Evolutionary conservation across 192 early-diverging fungal species (phyloP), one percentile per base, ranked within the genome.

Genomic region (Dissophora globulifera): DNA sequence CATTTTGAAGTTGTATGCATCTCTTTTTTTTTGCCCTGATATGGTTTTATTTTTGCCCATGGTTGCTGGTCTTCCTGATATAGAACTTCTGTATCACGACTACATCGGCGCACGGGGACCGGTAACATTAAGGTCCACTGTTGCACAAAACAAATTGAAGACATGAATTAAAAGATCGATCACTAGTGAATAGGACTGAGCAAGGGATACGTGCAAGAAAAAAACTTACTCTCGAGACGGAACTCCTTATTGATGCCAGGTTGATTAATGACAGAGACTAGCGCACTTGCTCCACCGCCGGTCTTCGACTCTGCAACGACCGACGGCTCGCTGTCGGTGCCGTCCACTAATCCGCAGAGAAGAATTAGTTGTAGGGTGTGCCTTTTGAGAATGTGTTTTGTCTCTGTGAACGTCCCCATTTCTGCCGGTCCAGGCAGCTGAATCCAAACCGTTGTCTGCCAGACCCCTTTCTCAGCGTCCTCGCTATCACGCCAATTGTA

Each of bases 91-190:
- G n/a, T n/a, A n/a, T n/a, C n/a, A n/a, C n/a, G n/a, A n/a, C 49
- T 58, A 48, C 4, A 42, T 33, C 4, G 71, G 71, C 11, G 56
- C 55, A 22, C 71, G 62, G 29, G 71, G 71, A 29, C 71, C 57
- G 26, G 71, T 75, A 6, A 75, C 62, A 47, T 75, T 48, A 25
- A 75, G 55, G 23, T 74, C 70, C 70, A 74, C 70, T 74, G 45
- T 45, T 19, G 33, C 10, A 23, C 13, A 4, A 65, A 45, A n/a
- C n/a, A n/a, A n/a, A 2, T 4, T n/a, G 22, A 1, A 65, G 13
- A 31, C 27, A 48, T 22, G 16, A 4, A 30, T 30, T 12, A 56
- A 12, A 16, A 40, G 25, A n/a, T n/a, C n/a, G n/a, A n/a, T n/a
- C n/a, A n/a, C n/a, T n/a, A 61, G 41, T 6, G 15, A 29, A 54